A percentile compares a stretch with the other conserved stretches of the same genome.
phyloP scores from a whole-genome alignment of 306 rosid genomes.

The Vigna trinervia region DNA sequence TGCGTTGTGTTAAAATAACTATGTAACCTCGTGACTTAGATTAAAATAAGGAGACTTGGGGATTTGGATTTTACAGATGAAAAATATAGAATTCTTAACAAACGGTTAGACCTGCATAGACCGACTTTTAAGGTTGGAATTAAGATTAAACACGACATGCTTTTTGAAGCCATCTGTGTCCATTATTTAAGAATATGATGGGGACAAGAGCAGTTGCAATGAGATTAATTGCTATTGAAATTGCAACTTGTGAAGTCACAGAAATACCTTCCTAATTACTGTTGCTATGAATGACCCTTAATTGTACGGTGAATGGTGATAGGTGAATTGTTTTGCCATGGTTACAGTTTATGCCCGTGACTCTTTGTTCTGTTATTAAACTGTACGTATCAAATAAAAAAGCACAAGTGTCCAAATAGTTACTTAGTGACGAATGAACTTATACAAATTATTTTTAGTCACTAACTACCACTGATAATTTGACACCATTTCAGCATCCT shows the following conservation, averaged over 20 bases:
- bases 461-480: background rate
- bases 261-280: constrained; percentile 33
- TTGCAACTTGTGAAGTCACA: constrained; percentile 33
- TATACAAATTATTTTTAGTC: constrained; percentile 18
- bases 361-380: constrained; percentile 1
- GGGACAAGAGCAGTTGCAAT: constrained; percentile 30
- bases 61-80: constrained; percentile 41
- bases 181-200: constrained; percentile 40
- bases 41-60: constrained; percentile 22
- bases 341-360: constrained; percentile 47
- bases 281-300: constrained; percentile 17
- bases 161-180: constrained; percentile 9
- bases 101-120: no score
- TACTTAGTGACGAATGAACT: constrained; percentile 27
- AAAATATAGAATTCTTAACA: background rate
- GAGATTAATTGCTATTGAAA: constrained; percentile 39
- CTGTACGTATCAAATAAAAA: constrained; percentile 22
- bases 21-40: constrained; percentile 48
- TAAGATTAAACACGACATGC: constrained; percentile 15
- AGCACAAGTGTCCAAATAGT: constrained; percentile 43
- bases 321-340: constrained; percentile 15
- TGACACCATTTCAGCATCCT: constrained; percentile 26
- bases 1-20: constrained; percentile 27
- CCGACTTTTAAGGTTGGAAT: constrained; percentile 29
- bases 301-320: background rate